These are phyloP conservation scores for Calonectria henricotiae DNA, from an alignment of 2,329 filamentous ascomycete species.

Conservation along the genomic window DNA sequence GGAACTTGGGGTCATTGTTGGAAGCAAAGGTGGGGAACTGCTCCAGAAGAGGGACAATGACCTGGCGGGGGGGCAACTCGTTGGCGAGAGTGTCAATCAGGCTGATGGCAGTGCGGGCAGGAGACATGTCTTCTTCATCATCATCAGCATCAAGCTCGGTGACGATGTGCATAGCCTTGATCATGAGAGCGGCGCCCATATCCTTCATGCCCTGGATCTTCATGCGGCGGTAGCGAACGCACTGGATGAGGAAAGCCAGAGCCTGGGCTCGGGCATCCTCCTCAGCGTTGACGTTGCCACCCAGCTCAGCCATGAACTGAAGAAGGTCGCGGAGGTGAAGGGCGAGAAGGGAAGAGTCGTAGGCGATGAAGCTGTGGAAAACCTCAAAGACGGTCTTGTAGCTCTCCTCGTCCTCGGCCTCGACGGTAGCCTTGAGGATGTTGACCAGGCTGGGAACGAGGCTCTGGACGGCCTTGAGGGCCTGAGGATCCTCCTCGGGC, in stretches of 20 bases:
- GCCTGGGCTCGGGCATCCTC: constrained; percentile 93
- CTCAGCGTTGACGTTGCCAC: constrained; percentile 82
- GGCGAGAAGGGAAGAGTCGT: constrained; percentile 87
- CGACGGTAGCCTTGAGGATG: constrained; percentile 88
- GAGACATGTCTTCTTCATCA: constrained; percentile 84
- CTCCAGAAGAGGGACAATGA: constrained; percentile 92
- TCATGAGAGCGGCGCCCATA: constrained; percentile 88
- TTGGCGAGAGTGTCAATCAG: constrained; percentile 91
- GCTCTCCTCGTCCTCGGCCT: constrained; percentile 87
- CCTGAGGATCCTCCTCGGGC: constrained; percentile 85
- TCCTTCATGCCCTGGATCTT: constrained; percentile 92
- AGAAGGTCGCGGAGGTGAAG: constrained; percentile 92
- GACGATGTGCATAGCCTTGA: constrained; percentile 90
- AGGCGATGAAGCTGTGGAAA: constrained; percentile 94
- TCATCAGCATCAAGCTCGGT: constrained; percentile 88
- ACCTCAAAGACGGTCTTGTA: constrained; percentile 95
- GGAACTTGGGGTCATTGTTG: constrained; percentile 81
- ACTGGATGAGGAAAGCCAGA: constrained; percentile 94
- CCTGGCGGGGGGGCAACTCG: constrained; percentile 92
- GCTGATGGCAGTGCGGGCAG: constrained; percentile 86
- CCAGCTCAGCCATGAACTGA: constrained; percentile 93
- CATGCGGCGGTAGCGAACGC: constrained; percentile 91
- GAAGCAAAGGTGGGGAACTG: constrained; percentile 87
- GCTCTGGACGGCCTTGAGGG: constrained; percentile 82
- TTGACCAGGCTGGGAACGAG: constrained; percentile 91